Conservation (phyloP, 495 filamentous ascomycete genomes). For the Trichoderma parareesei region DNA sequence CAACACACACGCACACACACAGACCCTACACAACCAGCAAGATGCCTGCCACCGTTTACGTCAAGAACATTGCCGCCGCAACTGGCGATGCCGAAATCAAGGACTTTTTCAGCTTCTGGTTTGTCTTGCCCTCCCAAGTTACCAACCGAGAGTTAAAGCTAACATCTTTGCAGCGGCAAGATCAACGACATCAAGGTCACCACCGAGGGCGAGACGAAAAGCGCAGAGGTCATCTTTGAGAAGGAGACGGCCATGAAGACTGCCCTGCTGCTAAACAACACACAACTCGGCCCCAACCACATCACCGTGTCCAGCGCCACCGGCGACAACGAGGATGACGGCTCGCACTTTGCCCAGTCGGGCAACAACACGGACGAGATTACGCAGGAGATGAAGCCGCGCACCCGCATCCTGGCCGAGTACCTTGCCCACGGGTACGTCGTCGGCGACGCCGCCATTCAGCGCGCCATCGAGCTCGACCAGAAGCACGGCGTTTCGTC, state of each 20-base stretch:
- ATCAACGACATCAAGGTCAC: slow-evolving; percentile 75
- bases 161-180: slow-evolving; percentile 61
- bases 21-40: background rate
- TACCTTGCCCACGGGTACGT: slow-evolving; percentile 91
- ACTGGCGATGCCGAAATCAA: slow-evolving; percentile 85
- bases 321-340: slow-evolving; percentile 56
- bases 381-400: slow-evolving; percentile 90
- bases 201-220: slow-evolving; percentile 56
- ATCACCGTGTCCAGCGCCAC: slow-evolving; percentile 67
- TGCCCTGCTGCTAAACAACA: slow-evolving; percentile 91
- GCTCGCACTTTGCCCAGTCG: slow-evolving; percentile 23
- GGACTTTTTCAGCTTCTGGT: slow-evolving; percentile 99
- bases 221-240: slow-evolving; percentile 89
- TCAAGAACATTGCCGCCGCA: slow-evolving; percentile 73
- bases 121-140: slow-evolving; percentile 22
- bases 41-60: slow-evolving; percentile 31
- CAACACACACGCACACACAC: background rate
- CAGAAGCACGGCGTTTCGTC: slow-evolving; percentile 77
- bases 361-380: slow-evolving; percentile 58
- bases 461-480: slow-evolving; percentile 80
- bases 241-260: slow-evolving; percentile 94
- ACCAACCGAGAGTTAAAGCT: slow-evolving; percentile 15
- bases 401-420: slow-evolving; percentile 85
- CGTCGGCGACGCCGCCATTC: slow-evolving; percentile 74
- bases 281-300: slow-evolving; percentile 72